Base-by-base conservation (phyloP, 345 rosid genomes). In the Mercurialis annua region DNA sequence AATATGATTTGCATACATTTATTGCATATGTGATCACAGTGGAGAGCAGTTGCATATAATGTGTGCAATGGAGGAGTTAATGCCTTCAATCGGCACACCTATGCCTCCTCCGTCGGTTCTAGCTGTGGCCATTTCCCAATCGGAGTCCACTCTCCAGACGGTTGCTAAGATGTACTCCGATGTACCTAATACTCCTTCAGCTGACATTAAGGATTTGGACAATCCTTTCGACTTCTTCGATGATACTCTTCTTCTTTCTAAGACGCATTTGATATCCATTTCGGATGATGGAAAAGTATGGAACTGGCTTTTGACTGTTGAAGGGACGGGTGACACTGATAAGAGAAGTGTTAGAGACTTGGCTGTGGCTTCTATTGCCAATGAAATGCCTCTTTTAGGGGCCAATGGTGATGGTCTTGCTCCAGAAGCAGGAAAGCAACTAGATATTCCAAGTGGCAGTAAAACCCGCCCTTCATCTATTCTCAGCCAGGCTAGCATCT, bases 251-350 rank as follows among this genome's bases (percentile, higher is more conserved):
- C 84, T 82, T 81, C 81, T 80, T 73, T 81, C 88, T 33, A 87
- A 87, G 80, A 86, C 92, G 44, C 84, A 79, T 73, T 65, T 93
- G 73, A 74, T 91, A 63, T 89, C 95, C 73, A 85, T 93, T 71
- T 89, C 98, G 70, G 97, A 93, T 75, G 96, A 93, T 72, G 96
- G 99, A 63, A 93, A 89, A 83, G 72, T 89, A 64, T 90, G 97
- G 97, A 89, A 79, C 81, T 93, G 97, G 98, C 87, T 89, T 67
- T 71, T 93, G 79, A 89, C 86, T 66, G 84, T 86, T 69, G 90
- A 91, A 88, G 92, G 94, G 66, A 73, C 76, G 62, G 80, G 71
- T 65, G 90, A 85, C 59, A 69, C 66, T 66, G n/a, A n/a, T n/a
- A 81, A 72, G 66, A 81, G 80, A 65, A 78, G 76, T 66, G 70